phyloP scores from a whole-genome alignment of 495 filamentous ascomycete genomes.

The Talaromyces wortmannii region DNA sequence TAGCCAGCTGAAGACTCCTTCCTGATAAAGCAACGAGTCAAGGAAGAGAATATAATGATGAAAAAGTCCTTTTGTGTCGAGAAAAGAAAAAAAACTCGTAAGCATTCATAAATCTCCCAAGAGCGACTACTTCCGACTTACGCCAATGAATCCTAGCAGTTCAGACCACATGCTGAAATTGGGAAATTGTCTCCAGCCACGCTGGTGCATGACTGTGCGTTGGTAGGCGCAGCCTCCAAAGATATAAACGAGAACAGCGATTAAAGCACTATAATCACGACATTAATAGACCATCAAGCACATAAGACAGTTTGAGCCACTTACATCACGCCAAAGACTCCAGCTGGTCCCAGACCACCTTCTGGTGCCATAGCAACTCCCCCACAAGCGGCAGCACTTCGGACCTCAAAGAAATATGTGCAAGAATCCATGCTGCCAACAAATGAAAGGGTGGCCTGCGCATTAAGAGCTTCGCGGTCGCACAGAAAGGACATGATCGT shows the following conservation, averaged over 20 bases:
- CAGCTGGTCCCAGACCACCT: conserved; percentile 70
- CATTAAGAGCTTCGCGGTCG: conserved; percentile 60
- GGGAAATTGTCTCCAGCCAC: conserved; percentile 92
- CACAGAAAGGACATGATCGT: conserved; percentile 91
- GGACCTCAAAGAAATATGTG: conserved; percentile 96
- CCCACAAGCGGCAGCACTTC: conserved; percentile 78
- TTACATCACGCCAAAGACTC: conserved; percentile 89
- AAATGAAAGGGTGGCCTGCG: conserved; percentile 65
- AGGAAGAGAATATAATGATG: conserved; percentile 71
- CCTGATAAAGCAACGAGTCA: conserved; percentile 56
- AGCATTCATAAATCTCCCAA: conserved; percentile 8
- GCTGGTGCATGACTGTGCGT: conserved; percentile 86
- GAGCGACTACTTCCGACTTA: conserved; percentile 44
- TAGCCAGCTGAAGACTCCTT: conserved; percentile 49
- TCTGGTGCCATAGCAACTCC: conserved; percentile 53
- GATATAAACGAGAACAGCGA: conserved; percentile 81
- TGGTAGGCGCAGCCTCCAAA: conserved; percentile 93
- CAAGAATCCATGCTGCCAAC: conserved; percentile 84
- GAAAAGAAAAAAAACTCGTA: background rate
- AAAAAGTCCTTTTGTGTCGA: conserved; percentile 60
- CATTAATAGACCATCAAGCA: no score
- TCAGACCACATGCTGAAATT: conserved; percentile 91
- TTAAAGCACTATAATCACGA: conserved; percentile 37
- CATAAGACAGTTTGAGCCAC: conserved; percentile 19
- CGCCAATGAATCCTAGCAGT: conserved; percentile 76